Evolutionary conservation across 352 stramenopile genomes (phyloP).

Genomic region (Phytopythium vexans): DNA sequence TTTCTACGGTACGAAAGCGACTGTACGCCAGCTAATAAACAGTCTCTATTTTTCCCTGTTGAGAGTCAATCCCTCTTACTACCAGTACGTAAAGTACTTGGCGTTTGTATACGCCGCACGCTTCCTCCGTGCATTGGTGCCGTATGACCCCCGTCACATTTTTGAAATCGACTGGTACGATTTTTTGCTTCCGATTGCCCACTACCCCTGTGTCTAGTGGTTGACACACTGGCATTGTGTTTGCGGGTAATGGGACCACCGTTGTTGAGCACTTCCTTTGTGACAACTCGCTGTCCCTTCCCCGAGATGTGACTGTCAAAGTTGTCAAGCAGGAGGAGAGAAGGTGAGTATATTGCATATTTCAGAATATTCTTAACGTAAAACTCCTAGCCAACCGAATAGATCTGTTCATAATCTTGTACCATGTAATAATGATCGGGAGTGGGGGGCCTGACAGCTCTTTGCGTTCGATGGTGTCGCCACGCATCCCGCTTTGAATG

Average conservation of each 20-base stretch:
- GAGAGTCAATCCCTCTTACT: too few relatives aligned
- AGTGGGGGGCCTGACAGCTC: not conserved
- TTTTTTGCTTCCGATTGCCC: not conserved
- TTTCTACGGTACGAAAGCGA: too few relatives aligned
- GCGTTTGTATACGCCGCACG: too few relatives aligned
- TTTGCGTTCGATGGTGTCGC: not conserved
- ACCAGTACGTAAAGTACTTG: too few relatives aligned
- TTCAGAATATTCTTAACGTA: not conserved
- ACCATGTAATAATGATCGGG: not conserved
- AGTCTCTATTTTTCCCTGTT: too few relatives aligned
- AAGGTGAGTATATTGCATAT: not conserved
- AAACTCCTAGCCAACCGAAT: not conserved
- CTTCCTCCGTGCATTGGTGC: too few relatives aligned
- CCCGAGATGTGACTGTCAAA: constrained; percentile 1
- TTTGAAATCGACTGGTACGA: not conserved
- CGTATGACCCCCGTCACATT: too few relatives aligned
- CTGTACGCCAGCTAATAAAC: too few relatives aligned
- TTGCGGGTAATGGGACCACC: not conserved
- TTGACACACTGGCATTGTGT: not conserved
- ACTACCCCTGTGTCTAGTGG: not conserved
- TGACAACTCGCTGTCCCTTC: not conserved
- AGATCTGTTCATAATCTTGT: not conserved
- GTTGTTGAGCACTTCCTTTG: not conserved
- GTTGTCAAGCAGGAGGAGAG: constrained; percentile 3
- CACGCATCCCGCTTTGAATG: too few relatives aligned